Evolutionary conservation across 2,329 filamentous ascomycete genomes (phyloP).

Genomic region (Neonectria coccinea): DNA sequence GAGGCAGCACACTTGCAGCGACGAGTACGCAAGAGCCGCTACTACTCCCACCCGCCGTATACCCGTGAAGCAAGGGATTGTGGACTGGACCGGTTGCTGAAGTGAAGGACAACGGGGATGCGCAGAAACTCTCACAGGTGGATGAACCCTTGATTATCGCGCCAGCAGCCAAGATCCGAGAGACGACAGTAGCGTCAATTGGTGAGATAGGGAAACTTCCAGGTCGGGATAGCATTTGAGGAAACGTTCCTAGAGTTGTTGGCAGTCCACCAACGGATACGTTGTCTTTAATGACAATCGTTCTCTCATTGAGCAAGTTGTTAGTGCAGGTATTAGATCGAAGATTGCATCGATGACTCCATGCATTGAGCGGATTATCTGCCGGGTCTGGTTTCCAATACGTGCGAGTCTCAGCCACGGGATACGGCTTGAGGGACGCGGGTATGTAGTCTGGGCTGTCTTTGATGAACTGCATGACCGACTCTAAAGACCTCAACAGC

Average conservation of each 20-base stretch:
- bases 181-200: slow-evolving; percentile 38
- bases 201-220: slow-evolving; percentile 35
- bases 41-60: slow-evolving; percentile 47
- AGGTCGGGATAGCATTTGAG: slow-evolving; percentile 21
- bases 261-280: slow-evolving; percentile 45
- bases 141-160: slow-evolving; percentile 43
- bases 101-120: slow-evolving; percentile 45
- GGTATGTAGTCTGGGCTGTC: slow-evolving; percentile 45
- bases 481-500: slow-evolving; percentile 45
- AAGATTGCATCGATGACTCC: slow-evolving; percentile 50
- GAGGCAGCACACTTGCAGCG: slow-evolving; percentile 32
- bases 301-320: slow-evolving; percentile 32
- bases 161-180: slow-evolving; percentile 43
- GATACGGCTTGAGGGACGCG: slow-evolving; percentile 36
- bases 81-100: slow-evolving; percentile 47
- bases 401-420: slow-evolving; percentile 21
- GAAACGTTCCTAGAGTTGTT: slow-evolving; percentile 39
- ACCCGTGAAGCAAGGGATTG: slow-evolving; percentile 41
- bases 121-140: slow-evolving; percentile 48
- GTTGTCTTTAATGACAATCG: slow-evolving; percentile 47
- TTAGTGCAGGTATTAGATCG: slow-evolving; percentile 7
- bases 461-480: slow-evolving; percentile 42
- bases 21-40: slow-evolving; percentile 50
- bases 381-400: slow-evolving; percentile 39
- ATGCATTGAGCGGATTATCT: slow-evolving; percentile 50